Base-by-base conservation (phyloP, 1,139 yeast species). In the Barnettozyma hawaiiensis region DNA sequence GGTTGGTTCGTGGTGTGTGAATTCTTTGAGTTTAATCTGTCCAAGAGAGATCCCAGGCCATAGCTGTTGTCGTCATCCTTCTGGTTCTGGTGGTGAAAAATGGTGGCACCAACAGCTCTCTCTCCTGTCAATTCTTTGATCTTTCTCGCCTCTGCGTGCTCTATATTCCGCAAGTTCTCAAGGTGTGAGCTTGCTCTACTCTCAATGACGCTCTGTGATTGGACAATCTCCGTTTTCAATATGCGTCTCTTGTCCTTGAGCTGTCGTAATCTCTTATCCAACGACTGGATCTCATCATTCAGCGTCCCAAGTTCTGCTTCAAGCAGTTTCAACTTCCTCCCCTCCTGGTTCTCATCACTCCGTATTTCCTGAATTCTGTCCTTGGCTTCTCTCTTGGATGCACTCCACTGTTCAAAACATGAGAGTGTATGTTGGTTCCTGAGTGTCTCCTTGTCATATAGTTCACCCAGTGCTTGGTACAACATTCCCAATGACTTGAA, bases 191-290 rank as follows among this genome's bases (percentile, higher is more conserved):
- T 67, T 0, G 77, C 61, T 43, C 67, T 64, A 49, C 80, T 75
- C 46, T 76, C 81, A 34, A 76, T 62, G 4, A 75, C 69, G n/a
- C 79, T 74, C 50, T 74, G 71, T 0, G 84, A 72, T 32, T 68
- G 69, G 14, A 64, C 63, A 12, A 78, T 66, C 55, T 78, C 85
- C 5, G 55, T 47, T 15, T 56, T 57, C 2, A 79, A 45, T 0
- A 67, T 51, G 5, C 48, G 52, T 43, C 69, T 70, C 51, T 73
- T 75, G 2, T 58, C 55, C 40, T 63, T 67, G 19, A 78, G 52
- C 7, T 57, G 55, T 5, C 40, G 37, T 16, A 80, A 53, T 42
- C 66, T 62, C 4, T 50, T 42, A 47, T 78, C 80, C 31, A 78
- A 51, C 0, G 54, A 56, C 0, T 45, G 52, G 4, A 79, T 75